These are phyloP conservation scores for Colletotrichum sp. DNA, from an alignment of 2,329 filamentous ascomycete genomes.

Conservation along the genomic window DNA sequence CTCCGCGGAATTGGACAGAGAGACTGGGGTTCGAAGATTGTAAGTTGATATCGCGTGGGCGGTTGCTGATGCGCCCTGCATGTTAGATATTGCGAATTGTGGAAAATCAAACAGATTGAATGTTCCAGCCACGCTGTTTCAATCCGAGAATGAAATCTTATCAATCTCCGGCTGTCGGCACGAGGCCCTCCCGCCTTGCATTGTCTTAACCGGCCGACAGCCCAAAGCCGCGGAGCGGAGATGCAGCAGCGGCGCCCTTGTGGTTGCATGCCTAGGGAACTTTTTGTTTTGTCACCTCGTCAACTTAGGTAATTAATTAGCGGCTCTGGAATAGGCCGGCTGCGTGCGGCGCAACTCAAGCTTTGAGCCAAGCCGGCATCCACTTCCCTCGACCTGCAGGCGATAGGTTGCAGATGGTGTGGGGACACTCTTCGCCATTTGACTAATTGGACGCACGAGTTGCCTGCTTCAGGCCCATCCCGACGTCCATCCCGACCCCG, in stretches of 20 bases:
- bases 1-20: background rate
- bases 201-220: background rate
- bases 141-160: background rate
- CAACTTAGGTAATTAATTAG: background rate
- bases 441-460: conserved; percentile 3
- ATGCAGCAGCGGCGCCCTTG: background rate
- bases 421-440: background rate
- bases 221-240: background rate
- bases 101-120: background rate
- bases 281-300: background rate
- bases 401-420: conserved; percentile 9
- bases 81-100: background rate
- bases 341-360: conserved; percentile 13
- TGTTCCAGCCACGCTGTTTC: background rate
- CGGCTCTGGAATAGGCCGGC: background rate
- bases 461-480: background rate
- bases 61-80: background rate
- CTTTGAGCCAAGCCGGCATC: conserved; percentile 14
- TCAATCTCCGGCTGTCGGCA: conserved; percentile 8
- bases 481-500: background rate
- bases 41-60: background rate
- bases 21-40: background rate
- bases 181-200: background rate
- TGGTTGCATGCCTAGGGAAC: background rate
- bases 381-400: conserved; percentile 8